These are phyloP conservation scores for Paxillus ammoniavirescens DNA, from an alignment of 768 basidiomycete genomes.

Conservation along the genomic window DNA sequence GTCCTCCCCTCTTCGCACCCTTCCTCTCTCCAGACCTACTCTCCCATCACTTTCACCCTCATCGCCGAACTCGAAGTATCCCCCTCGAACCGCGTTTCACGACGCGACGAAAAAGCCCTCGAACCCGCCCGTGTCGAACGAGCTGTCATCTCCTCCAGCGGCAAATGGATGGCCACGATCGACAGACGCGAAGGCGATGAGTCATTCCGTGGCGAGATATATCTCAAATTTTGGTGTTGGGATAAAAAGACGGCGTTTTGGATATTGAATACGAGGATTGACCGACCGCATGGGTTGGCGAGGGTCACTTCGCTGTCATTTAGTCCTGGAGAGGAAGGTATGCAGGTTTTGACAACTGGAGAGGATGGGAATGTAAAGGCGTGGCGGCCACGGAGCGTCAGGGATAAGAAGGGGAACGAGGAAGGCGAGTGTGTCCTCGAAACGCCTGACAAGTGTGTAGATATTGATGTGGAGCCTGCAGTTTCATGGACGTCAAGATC, in stretches of 20 bases:
- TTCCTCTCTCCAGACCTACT: slow-evolving; percentile 91
- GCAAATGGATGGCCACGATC: slow-evolving; percentile 90
- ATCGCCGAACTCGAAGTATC: slow-evolving; percentile 89
- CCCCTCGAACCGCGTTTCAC: slow-evolving; percentile 88
- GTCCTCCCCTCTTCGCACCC: slow-evolving; percentile 93
- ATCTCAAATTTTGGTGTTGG: slow-evolving; percentile 93
- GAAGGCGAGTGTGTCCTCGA: slow-evolving; percentile 46
- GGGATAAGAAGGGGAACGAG: slow-evolving; percentile 42
- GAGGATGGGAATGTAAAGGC: slow-evolving; percentile 75
- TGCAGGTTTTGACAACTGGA: slow-evolving; percentile 69
- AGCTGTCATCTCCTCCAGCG: slow-evolving; percentile 61
- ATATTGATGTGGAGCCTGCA: slow-evolving; percentile 7
- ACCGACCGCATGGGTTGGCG: slow-evolving; percentile 75
- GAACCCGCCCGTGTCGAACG: slow-evolving; percentile 76
- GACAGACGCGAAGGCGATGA: slow-evolving; percentile 73
- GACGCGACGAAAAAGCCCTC: slow-evolving; percentile 72
- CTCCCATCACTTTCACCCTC: slow-evolving; percentile 65
- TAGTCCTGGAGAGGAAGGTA: slow-evolving; percentile 44
- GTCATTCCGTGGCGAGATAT: slow-evolving; percentile 62
- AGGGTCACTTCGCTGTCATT: slow-evolving; percentile 69
- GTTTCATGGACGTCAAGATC: slow-evolving; percentile 80
- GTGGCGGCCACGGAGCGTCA: slow-evolving; percentile 63
- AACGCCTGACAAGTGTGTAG: background rate
- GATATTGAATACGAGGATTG: slow-evolving; percentile 85
- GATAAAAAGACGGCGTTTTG: slow-evolving; percentile 58